These are phyloP conservation scores for Naganishia cerealis DNA, from an alignment of 1,284 basidiomycete species.

Conservation along the genomic window DNA sequence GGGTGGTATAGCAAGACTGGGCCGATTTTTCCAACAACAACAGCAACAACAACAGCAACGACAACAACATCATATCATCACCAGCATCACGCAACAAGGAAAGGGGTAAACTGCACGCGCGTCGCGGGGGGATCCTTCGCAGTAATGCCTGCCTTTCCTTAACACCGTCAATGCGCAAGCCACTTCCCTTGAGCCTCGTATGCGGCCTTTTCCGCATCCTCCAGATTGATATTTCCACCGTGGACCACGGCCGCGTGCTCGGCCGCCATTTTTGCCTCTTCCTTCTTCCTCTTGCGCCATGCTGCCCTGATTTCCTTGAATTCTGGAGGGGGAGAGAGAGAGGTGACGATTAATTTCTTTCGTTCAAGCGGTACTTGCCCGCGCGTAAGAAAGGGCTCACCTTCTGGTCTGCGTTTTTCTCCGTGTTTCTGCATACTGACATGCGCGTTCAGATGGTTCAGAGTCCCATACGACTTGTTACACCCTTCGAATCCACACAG, in stretches of 20 bases:
- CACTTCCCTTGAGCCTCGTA: slow-evolving; percentile 33
- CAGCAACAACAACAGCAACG: not conserved
- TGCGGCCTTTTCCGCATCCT: slow-evolving; percentile 24
- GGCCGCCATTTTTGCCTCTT: slow-evolving; percentile 53
- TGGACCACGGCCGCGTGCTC: slow-evolving; percentile 19
- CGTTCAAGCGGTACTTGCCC: too few relatives aligned
- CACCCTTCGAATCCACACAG: slow-evolving; percentile 59
- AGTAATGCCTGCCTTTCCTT: slow-evolving; percentile 21
- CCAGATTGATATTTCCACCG: slow-evolving; percentile 22
- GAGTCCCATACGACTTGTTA: slow-evolving; percentile 58
- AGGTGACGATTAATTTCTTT: not conserved
- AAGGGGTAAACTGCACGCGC: slow-evolving; percentile 2
- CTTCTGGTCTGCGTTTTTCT: slow-evolving; percentile 57
- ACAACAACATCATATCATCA: not conserved
- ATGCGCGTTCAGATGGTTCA: slow-evolving; percentile 62
- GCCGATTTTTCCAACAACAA: not conserved
- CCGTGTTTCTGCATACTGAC: slow-evolving; percentile 62
- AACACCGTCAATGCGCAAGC: slow-evolving; percentile 33
- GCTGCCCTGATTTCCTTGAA: slow-evolving; percentile 96
- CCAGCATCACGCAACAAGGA: not conserved
- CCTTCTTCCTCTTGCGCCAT: slow-evolving; percentile 91
- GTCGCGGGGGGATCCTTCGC: not conserved
- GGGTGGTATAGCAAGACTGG: not conserved
- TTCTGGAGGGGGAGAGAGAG: slow-evolving; percentile 61
- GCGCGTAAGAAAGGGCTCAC: slow-evolving; percentile 44